These are phyloP conservation scores for Phytophthora rubi DNA, from an alignment of 352 stramenopile genomes.

Conservation along the genomic window DNA sequence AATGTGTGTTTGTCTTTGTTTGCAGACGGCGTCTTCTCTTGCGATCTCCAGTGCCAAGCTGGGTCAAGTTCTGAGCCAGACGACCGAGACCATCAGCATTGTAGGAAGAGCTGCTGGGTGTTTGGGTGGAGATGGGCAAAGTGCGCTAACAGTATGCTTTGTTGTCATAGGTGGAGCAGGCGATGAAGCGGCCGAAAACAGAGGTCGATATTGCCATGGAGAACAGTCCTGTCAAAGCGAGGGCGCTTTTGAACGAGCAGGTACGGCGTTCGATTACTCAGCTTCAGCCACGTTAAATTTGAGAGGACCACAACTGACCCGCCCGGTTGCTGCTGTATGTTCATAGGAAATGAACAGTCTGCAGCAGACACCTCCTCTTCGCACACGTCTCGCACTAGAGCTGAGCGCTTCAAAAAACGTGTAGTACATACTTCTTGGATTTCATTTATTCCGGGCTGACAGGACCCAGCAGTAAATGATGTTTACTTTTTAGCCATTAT, in stretches of 20 bases:
- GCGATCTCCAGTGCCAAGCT: conserved; percentile 59
- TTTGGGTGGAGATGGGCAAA: background rate
- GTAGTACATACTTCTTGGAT: conserved; percentile 33
- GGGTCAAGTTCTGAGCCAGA: conserved; percentile 61
- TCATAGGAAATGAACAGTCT: conserved; percentile 31
- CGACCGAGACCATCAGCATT: conserved; percentile 72
- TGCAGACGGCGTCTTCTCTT: conserved; percentile 66
- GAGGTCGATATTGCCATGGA: conserved; percentile 77
- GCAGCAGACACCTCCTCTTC: conserved; percentile 42
- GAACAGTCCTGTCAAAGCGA: conserved; percentile 65
- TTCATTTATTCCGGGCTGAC: conserved; percentile 1
- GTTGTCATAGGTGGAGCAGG: conserved; percentile 56
- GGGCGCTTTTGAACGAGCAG: conserved; percentile 49
- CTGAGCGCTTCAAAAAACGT: conserved; percentile 47
- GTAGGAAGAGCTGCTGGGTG: conserved; percentile 32
- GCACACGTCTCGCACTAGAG: conserved; percentile 53
- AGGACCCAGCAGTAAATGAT: conserved; percentile 6
- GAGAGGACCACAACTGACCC: too few species aligned
- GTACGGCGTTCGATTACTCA: conserved; percentile 15
- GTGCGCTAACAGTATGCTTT: background rate
- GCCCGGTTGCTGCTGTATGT: background rate
- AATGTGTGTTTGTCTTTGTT: background rate
- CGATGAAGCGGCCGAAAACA: conserved; percentile 82
- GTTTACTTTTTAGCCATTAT: background rate
- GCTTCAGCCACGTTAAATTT: background rate